These are phyloP conservation scores for Zea mays DNA, from an alignment of 176 grass and related monocot genomes.

Conservation along the genomic window DNA sequence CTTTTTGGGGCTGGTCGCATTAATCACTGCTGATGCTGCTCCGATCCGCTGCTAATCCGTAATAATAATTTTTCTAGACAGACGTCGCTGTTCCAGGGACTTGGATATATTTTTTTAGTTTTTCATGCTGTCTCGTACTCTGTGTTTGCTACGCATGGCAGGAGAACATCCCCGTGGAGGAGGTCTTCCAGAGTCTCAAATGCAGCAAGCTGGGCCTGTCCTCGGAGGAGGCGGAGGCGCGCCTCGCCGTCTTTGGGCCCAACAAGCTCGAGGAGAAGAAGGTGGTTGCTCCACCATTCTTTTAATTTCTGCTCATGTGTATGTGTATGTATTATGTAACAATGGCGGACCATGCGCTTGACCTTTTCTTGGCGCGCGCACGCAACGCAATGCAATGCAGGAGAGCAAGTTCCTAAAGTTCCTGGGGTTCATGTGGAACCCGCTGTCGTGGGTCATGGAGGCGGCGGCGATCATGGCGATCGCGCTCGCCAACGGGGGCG, in stretches of 20 bases:
- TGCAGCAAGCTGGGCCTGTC: slow-evolving; percentile 62
- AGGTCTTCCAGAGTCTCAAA: slow-evolving; percentile 81
- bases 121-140: background rate
- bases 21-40: background rate
- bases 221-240: slow-evolving; percentile 50
- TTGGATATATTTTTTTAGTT: background rate
- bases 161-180: slow-evolving; percentile 86
- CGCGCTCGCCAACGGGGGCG: slow-evolving; percentile 63
- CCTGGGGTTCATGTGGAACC: slow-evolving; percentile 98
- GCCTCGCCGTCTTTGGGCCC: slow-evolving; percentile 72
- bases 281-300: slow-evolving; percentile 1
- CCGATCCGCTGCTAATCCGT: background rate
- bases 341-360: background rate
- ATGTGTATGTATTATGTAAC: background rate
- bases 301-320: background rate
- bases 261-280: slow-evolving; percentile 99
- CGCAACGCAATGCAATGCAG: slow-evolving; percentile 23
- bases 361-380: background rate
- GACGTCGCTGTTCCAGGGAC: background rate
- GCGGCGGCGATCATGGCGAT: slow-evolving; percentile 88
- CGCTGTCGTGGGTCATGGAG: slow-evolving; percentile 98
- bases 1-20: background rate
- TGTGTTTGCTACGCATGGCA: slow-evolving; percentile 24
- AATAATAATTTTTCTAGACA: background rate
- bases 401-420: slow-evolving; percentile 92